Percentiles rank a stretch among this genome's conserved stretches.
These are phyloP conservation scores for Diaporthe ampelina DNA, from an alignment of 2,329 filamentous ascomycete genomes.

Conservation along the genomic window DNA sequence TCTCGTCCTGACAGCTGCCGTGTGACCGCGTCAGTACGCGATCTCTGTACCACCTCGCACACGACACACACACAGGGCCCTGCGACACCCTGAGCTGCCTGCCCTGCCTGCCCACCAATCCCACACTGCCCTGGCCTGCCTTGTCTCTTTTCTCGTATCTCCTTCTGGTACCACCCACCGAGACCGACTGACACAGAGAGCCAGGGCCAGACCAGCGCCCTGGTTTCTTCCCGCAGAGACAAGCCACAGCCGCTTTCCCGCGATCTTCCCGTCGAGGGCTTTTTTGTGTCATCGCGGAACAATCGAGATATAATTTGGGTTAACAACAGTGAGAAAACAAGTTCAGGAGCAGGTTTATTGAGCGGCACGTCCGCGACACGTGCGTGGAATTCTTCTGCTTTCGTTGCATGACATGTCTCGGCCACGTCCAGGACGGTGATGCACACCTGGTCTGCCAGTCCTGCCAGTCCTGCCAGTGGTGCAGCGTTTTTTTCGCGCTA, in stretches of 20 bases:
- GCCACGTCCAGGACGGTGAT: too few relatives aligned
- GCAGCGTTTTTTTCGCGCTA: slow-evolving; percentile 16
- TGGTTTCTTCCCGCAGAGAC: not conserved
- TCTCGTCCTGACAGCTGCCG: slow-evolving; percentile 27
- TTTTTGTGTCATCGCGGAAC: too few relatives aligned
- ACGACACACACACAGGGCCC: not conserved
- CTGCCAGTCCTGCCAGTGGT: not conserved
- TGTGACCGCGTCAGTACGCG: slow-evolving; percentile 17
- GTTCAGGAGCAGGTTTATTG: too few relatives aligned
- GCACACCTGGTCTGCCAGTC: too few relatives aligned
- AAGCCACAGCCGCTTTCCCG: slow-evolving; percentile 13
- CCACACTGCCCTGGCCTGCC: not conserved
- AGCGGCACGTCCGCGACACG: not conserved
- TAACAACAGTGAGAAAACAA: too few relatives aligned
- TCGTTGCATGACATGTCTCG: not conserved
- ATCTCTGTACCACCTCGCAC: not conserved
- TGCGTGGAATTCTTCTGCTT: not conserved
- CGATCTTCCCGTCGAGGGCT: not conserved
- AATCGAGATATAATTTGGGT: too few relatives aligned
- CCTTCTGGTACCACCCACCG: slow-evolving; percentile 16
- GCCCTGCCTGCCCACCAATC: not conserved
- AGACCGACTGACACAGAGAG: not conserved
- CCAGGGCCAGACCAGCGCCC: too few relatives aligned
- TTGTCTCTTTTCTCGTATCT: slow-evolving; percentile 10
- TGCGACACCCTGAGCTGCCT: too few relatives aligned